phyloP scores from a whole-genome alignment of 208 protist genomes.

The Trypanosoma boissoni region DNA sequence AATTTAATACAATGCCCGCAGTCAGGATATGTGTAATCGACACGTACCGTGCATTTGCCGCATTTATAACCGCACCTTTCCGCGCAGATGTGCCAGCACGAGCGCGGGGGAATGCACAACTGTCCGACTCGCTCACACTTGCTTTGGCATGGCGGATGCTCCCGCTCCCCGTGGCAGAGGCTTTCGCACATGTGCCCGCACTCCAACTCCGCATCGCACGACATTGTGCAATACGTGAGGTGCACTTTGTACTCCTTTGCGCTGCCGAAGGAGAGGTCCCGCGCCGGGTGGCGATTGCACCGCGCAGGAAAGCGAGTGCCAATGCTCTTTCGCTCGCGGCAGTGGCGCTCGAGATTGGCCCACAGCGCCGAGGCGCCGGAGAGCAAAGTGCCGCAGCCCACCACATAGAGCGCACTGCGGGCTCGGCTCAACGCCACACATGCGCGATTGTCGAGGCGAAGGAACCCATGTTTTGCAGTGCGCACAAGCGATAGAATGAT shows the following conservation, averaged over 20 bases:
- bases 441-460: slow-evolving; percentile 18
- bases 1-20: slow-evolving; percentile 2
- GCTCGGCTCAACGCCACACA: slow-evolving; percentile 24
- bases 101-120: background rate
- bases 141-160: background rate
- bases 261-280: slow-evolving; percentile 1
- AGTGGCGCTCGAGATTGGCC: slow-evolving; percentile 1
- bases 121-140: background rate
- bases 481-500: slow-evolving; percentile 74
- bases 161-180: slow-evolving; percentile 3
- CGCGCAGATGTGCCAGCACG: slow-evolving; percentile 1
- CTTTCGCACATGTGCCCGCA: slow-evolving; percentile 3
- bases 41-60: background rate
- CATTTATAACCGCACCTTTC: slow-evolving; percentile 5
- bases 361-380: slow-evolving; percentile 8
- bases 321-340: background rate
- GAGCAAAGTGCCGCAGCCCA: slow-evolving; percentile 17
- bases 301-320: slow-evolving; percentile 3
- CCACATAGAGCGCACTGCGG: slow-evolving; percentile 14
- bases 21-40: slow-evolving; percentile 1
- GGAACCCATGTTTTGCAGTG: slow-evolving; percentile 19
- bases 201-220: background rate
- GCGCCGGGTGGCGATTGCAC: background rate
- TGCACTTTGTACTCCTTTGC: background rate
- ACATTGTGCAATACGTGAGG: background rate